Percentiles rank a stretch among this genome's conserved stretches.
Conservation (phyloP, 1,139 yeast species). For the Pichia sorboxylosa region DNA sequence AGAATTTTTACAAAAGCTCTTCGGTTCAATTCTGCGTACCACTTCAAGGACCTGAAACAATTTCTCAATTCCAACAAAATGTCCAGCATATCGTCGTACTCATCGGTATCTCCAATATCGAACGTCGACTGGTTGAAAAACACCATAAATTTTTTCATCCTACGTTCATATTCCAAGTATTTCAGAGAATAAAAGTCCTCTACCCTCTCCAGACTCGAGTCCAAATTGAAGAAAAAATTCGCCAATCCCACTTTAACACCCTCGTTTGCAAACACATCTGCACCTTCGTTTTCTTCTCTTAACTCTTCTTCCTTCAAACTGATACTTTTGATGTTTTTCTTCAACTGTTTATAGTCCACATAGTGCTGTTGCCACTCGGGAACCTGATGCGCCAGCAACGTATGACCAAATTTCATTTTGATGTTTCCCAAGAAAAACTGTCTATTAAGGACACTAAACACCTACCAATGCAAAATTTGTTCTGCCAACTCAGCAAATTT, state of each 20-base stretch:
- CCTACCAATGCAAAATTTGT: too few relatives aligned
- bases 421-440: too few relatives aligned
- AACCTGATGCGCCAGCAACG: constrained; percentile 70
- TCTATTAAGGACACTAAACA: too few relatives aligned
- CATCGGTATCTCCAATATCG: constrained; percentile 42
- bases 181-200: constrained; percentile 68
- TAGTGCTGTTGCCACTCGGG: constrained; percentile 84
- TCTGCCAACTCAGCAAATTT: too few relatives aligned
- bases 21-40: constrained; percentile 91
- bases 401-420: constrained; percentile 76
- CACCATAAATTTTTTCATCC: constrained; percentile 41
- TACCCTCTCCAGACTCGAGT: constrained; percentile 72
- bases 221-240: constrained; percentile 67
- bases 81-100: constrained; percentile 65
- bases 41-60: constrained; percentile 70
- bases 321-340: constrained; percentile 61
- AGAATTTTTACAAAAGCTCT: constrained; percentile 83
- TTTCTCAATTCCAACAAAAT: constrained; percentile 68
- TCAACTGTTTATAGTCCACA: constrained; percentile 76
- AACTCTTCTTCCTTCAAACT: constrained; percentile 23
- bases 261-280: constrained; percentile 25
- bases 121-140: constrained; percentile 11
- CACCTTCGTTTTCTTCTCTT: constrained; percentile 9
- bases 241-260: constrained; percentile 36
- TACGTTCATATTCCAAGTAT: constrained; percentile 59